These are phyloP conservation scores for Smallanthus sonchifolius DNA, from an alignment of 129 eudicot species.

Conservation along the genomic window DNA sequence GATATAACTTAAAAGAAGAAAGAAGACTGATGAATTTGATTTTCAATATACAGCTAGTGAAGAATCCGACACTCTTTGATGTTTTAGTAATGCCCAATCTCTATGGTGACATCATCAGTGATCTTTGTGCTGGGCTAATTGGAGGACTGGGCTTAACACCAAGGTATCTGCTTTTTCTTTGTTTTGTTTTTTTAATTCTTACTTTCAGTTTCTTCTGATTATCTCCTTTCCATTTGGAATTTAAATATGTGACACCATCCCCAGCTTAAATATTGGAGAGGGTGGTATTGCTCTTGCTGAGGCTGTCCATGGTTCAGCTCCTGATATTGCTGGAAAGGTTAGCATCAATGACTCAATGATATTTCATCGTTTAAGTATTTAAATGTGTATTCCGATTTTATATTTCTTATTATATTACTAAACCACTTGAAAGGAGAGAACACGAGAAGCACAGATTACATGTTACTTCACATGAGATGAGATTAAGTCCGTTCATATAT, in stretches of 20 bases:
- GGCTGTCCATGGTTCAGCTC: constrained; percentile 99
- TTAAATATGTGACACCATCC: background rate
- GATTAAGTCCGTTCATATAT: background rate
- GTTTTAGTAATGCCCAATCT: constrained; percentile 98
- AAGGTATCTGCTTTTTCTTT: constrained; percentile 43
- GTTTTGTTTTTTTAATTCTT: background rate
- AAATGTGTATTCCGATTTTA: background rate
- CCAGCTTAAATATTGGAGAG: constrained; percentile 90
- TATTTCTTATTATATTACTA: background rate
- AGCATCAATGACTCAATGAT: constrained; percentile 11
- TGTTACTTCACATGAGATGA: background rate
- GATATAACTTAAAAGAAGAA: background rate
- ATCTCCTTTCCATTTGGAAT: background rate
- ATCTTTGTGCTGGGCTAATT: constrained; percentile 96
- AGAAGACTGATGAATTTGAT: constrained; percentile 12
- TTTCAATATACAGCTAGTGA: constrained; percentile 66
- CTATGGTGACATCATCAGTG: constrained; percentile 95
- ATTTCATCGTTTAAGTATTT: constrained; percentile 5
- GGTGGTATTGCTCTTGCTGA: constrained; percentile 99
- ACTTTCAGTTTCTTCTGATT: background rate
- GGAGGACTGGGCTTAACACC: constrained; percentile 99
- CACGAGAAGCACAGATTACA: background rate
- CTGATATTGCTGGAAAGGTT: constrained; percentile 99
- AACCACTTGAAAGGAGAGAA: background rate
- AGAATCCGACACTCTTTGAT: constrained; percentile 96